phyloP scores from a whole-genome alignment of 73 alveolate species.

The Symbiodinium pilosum region DNA sequence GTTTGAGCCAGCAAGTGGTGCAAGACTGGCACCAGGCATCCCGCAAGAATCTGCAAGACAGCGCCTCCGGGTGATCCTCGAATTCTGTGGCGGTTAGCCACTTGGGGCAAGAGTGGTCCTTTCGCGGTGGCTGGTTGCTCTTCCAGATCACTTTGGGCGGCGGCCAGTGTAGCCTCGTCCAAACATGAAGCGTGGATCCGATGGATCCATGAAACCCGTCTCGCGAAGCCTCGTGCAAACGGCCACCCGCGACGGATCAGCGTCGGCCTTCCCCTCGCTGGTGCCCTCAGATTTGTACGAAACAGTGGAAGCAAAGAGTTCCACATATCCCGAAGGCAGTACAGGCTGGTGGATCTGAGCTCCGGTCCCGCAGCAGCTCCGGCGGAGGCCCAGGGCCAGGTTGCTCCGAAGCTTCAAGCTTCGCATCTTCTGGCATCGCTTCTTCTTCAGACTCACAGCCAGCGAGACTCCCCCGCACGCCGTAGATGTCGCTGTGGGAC shows the following conservation, averaged over 20 bases:
- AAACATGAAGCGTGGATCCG: constrained; percentile 44
- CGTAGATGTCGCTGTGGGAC: constrained; percentile 47
- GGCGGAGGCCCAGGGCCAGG: constrained; percentile 59
- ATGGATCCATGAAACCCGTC: constrained; percentile 40
- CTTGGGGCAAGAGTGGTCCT: constrained; percentile 70
- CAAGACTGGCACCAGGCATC: too few relatives aligned
- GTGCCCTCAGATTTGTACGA: constrained; percentile 17
- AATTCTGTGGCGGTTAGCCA: constrained; percentile 92
- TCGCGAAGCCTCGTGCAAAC: constrained; percentile 57
- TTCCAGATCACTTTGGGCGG: constrained; percentile 78
- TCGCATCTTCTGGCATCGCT: not conserved
- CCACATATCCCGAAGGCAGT: too few relatives aligned
- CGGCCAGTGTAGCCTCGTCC: constrained; percentile 88
- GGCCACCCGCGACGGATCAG: constrained; percentile 37
- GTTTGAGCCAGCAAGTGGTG: too few relatives aligned
- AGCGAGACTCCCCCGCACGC: constrained; percentile 46
- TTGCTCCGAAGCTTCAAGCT: not conserved
- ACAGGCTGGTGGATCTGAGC: too few relatives aligned
- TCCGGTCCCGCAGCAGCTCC: constrained; percentile 68
- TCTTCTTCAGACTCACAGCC: constrained; percentile 70
- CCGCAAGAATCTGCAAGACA: not conserved
- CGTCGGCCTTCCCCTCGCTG: constrained; percentile 70
- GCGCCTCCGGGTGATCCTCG: constrained; percentile 74
- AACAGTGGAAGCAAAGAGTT: too few relatives aligned
- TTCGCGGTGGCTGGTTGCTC: constrained; percentile 61